Percentiles rank a stretch among this genome's conserved stretches.
These are phyloP conservation scores for Boechera divaricarpa DNA, from an alignment of 345 rosid genomes.

Conservation along the genomic window DNA sequence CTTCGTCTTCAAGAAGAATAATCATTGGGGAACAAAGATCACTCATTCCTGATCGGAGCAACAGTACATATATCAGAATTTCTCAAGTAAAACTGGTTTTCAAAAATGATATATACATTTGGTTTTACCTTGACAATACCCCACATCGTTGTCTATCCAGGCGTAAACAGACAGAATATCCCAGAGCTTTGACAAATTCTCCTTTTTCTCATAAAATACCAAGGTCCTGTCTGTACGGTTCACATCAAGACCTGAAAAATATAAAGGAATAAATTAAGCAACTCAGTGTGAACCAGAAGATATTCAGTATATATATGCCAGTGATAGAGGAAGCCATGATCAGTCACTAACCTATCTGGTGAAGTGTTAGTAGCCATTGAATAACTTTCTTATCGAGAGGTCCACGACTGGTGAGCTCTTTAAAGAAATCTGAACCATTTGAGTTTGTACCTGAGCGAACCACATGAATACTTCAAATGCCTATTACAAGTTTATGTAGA, in stretches of 20 bases:
- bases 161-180: slow-evolving; percentile 96
- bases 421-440: slow-evolving; percentile 55
- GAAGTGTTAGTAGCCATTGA: slow-evolving; percentile 86
- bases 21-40: slow-evolving; percentile 99
- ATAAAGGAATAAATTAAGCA: background rate
- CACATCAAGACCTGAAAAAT: slow-evolving; percentile 80
- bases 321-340: slow-evolving; percentile 19
- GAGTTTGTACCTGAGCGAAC: slow-evolving; percentile 44
- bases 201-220: slow-evolving; percentile 87
- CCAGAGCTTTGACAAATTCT: slow-evolving; percentile 93
- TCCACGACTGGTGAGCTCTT: slow-evolving; percentile 59
- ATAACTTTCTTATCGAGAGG: slow-evolving; percentile 76
- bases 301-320: background rate
- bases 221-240: slow-evolving; percentile 89
- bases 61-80: background rate
- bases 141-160: slow-evolving; percentile 92
- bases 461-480: slow-evolving; percentile 26
- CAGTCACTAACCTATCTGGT: slow-evolving; percentile 87
- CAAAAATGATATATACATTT: background rate
- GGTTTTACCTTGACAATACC: slow-evolving; percentile 92
- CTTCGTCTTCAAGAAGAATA: slow-evolving; percentile 89
- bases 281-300: background rate
- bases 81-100: slow-evolving; percentile 15
- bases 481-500: background rate
- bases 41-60: slow-evolving; percentile 79